Evolutionary conservation across 2,329 filamentous ascomycete genomes (phyloP).

Genomic region (Rhynchosporium secalis): DNA sequence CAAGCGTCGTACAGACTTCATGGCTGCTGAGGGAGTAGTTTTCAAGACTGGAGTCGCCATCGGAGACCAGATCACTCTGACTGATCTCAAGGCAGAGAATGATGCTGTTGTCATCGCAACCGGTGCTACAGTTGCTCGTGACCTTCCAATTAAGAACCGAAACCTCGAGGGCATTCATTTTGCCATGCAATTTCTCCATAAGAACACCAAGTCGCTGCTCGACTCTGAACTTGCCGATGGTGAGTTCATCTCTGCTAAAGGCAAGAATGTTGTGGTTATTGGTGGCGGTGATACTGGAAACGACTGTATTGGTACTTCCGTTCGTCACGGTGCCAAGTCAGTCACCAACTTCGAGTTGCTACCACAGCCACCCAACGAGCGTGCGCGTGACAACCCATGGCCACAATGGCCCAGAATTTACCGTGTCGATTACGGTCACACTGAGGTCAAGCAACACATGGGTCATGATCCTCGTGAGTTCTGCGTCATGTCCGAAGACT

Average conservation of each 20-base stretch:
- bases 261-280: slow-evolving; percentile 94
- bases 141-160: slow-evolving; percentile 86
- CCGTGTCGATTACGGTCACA: slow-evolving; percentile 97
- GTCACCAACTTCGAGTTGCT: slow-evolving; percentile 96
- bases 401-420: slow-evolving; percentile 98
- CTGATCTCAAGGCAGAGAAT: slow-evolving; percentile 70
- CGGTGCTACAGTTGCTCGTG: slow-evolving; percentile 88
- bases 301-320: slow-evolving; percentile 95
- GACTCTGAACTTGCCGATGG: slow-evolving; percentile 85
- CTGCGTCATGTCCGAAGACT: slow-evolving; percentile 98
- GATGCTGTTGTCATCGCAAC: slow-evolving; percentile 90
- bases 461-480: slow-evolving; percentile 95
- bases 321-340: slow-evolving; percentile 92
- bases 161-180: slow-evolving; percentile 90
- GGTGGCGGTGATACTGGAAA: slow-evolving; percentile 98
- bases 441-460: slow-evolving; percentile 93
- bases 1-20: slow-evolving; percentile 91
- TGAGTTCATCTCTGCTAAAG: slow-evolving; percentile 90
- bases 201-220: slow-evolving; percentile 95
- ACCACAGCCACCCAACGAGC: slow-evolving; percentile 86
- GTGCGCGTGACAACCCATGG: slow-evolving; percentile 94
- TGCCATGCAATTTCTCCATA: slow-evolving; percentile 96
- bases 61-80: slow-evolving; percentile 70
- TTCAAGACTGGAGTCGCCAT: slow-evolving; percentile 79
- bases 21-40: slow-evolving; percentile 82